These are phyloP conservation scores for Saccharomycopsis fermentans DNA, from an alignment of 805 yeast species.

Conservation along the genomic window DNA sequence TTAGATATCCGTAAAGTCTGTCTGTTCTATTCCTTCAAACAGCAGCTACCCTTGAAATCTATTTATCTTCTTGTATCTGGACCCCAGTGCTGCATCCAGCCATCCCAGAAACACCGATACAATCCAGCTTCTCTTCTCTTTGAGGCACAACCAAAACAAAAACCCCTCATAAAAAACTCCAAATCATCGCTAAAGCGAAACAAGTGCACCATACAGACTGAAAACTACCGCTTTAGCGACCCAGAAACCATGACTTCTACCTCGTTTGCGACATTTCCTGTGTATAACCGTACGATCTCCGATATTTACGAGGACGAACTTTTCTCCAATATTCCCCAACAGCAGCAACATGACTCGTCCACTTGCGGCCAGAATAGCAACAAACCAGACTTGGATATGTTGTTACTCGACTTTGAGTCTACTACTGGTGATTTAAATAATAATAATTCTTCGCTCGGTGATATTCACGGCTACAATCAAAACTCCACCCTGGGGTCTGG, in stretches of 20 bases:
- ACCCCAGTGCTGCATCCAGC: no score
- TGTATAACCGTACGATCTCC: conserved; percentile 41
- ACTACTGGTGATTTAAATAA: not conserved
- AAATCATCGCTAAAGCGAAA: no score
- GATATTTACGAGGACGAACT: conserved; percentile 55
- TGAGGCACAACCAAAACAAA: no score
- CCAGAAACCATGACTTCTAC: conserved; percentile 29
- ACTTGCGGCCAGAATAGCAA: conserved; percentile 13
- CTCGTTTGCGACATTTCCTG: conserved; percentile 39
- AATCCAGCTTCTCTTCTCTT: no score
- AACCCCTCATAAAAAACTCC: no score
- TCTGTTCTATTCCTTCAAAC: no score
- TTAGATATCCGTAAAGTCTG: no score
- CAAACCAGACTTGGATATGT: conserved; percentile 8
- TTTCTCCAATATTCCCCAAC: conserved; percentile 26
- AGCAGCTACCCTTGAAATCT: no score
- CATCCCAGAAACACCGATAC: no score
- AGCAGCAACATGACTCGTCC: not conserved
- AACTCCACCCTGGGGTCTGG: conserved; percentile 11
- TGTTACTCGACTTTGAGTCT: not conserved
- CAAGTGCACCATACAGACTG: no score
- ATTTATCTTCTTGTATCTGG: no score
- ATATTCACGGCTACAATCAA: conserved; percentile 4
- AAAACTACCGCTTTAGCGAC: no score
- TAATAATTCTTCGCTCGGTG: not conserved